Base-by-base conservation (phyloP, 2,329 filamentous ascomycete genomes). In the Neurospora sp. region DNA sequence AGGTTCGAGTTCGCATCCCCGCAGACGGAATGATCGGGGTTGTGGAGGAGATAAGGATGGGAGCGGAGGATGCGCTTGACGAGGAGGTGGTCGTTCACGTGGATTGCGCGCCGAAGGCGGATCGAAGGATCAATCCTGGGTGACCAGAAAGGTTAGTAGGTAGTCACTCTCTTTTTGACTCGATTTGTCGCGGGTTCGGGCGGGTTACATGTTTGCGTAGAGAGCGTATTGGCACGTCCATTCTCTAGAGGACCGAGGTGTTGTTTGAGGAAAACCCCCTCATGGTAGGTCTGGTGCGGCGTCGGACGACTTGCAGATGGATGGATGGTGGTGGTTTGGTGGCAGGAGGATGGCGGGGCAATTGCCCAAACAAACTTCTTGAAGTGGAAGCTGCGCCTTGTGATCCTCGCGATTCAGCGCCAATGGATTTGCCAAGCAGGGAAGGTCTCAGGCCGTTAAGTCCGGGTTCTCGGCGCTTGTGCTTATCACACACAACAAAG, bases 1-100 rank as follows among this genome's bases (percentile, higher is more conserved):
- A 97, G 85, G 73, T 89, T 93, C 2, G 92, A 95, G 81, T 96
- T 96, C 78, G 91, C 91, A 74, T 92, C 89, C 67, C 86, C 87
- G 8, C 80, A 76, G 72, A 89, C 85, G 4, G 88, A 87, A 75
- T 87, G 86, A 79, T 97, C 92, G 2, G 93, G 92, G 77, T 97
- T 97, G 76, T 90, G 89, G 37, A 97, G 83, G 72, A 91, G 87
- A 19, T 82, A 78, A 0, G 91, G 91, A 77, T 95, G 89, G 71
- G 89, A 89, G 73, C 85, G 87, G 74, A 96, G 84, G 77, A 97
- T 93, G 78, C 93, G 91, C 74, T 86, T 82, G 74, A 93, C 90
- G 73, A 97, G 90, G 69, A 88, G 82, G 68, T 83, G 80, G 79
- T 95, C 91, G 79, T 91, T 89, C 76, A 88, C 86, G 77, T 90